Percentiles rank a stretch among this genome's conserved stretches.
Evolutionary conservation across 441 rosid genomes (phyloP).

Genomic region (Euphorbia corollata): DNA sequence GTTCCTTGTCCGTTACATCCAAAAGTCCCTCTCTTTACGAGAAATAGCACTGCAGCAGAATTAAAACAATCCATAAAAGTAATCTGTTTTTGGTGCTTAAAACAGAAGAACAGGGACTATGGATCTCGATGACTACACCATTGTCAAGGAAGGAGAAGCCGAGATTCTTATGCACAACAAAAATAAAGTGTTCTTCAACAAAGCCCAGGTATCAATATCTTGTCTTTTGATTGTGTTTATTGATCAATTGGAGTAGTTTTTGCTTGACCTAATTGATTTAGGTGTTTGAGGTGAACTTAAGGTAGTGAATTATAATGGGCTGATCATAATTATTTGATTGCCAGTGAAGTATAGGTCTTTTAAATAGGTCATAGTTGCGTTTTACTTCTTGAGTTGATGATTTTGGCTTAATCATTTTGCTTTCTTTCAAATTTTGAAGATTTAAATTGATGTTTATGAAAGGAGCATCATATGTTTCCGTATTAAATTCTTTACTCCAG

Average conservation of each 20-base stretch:
- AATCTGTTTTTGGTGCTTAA: too few species aligned
- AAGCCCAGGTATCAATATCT: slow-evolving; percentile 66
- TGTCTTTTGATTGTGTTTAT: slow-evolving; percentile 5
- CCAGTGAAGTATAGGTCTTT: background rate
- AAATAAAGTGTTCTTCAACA: slow-evolving; percentile 90
- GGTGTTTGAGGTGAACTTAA: background rate
- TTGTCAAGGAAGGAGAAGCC: slow-evolving; percentile 91
- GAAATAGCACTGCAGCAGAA: too few species aligned
- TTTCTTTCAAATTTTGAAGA: background rate
- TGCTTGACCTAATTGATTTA: background rate
- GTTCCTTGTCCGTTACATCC: too few species aligned
- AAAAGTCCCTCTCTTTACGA: too few species aligned
- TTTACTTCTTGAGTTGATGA: too few species aligned
- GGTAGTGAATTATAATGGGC: background rate
- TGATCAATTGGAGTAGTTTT: background rate
- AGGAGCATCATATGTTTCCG: background rate
- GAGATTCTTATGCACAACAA: slow-evolving; percentile 91
- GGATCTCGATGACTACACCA: slow-evolving; percentile 53
- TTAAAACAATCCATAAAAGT: too few species aligned
- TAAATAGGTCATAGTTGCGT: background rate
- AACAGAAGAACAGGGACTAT: slow-evolving; percentile 33
- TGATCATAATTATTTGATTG: background rate
- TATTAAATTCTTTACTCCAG: too few species aligned
- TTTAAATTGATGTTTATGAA: background rate
- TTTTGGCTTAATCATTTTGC: background rate